Evolutionary conservation across 2,329 filamentous ascomycete genomes (phyloP).

Genomic region (Arthrobotrys conoides): DNA sequence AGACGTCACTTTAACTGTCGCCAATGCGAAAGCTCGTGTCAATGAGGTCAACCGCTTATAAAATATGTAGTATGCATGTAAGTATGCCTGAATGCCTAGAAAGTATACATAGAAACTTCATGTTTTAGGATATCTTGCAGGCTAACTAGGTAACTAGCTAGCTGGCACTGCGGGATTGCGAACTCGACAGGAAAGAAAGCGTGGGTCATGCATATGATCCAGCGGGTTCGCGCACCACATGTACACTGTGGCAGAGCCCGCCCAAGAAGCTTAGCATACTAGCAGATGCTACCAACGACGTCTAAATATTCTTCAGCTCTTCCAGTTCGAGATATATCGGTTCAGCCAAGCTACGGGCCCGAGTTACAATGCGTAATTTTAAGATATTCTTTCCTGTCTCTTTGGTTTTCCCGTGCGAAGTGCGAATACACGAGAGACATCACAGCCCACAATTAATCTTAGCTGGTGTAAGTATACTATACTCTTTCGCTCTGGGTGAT

Average conservation of each 20-base stretch:
- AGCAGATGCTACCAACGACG: slow-evolving; percentile 14
- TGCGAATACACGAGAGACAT: slow-evolving; percentile 1
- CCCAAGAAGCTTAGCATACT: slow-evolving; percentile 26
- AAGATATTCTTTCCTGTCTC: neutral
- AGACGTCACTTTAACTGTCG: slow-evolving; percentile 8
- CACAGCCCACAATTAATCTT: neutral
- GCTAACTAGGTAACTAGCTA: no score
- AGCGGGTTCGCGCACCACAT: neutral
- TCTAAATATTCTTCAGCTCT: neutral
- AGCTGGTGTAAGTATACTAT: neutral
- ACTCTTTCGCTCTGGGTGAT: neutral
- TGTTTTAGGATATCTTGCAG: neutral
- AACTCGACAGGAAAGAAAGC: slow-evolving; percentile 2
- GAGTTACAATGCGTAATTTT: neutral
- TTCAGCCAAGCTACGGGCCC: neutral
- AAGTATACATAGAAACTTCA: neutral
- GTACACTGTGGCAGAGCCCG: slow-evolving; percentile 12
- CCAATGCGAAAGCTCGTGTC: neutral
- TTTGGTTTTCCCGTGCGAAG: neutral
- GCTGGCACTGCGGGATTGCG: slow-evolving; percentile 16
- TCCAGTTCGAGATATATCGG: neutral
- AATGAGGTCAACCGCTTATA: neutral
- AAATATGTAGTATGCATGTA: no score
- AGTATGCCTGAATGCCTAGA: slow-evolving; percentile 1
- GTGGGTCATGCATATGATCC: neutral